Evolutionary conservation across 495 filamentous ascomycete genomes (phyloP).

Genomic region (Astrothelium macrocarpum): DNA sequence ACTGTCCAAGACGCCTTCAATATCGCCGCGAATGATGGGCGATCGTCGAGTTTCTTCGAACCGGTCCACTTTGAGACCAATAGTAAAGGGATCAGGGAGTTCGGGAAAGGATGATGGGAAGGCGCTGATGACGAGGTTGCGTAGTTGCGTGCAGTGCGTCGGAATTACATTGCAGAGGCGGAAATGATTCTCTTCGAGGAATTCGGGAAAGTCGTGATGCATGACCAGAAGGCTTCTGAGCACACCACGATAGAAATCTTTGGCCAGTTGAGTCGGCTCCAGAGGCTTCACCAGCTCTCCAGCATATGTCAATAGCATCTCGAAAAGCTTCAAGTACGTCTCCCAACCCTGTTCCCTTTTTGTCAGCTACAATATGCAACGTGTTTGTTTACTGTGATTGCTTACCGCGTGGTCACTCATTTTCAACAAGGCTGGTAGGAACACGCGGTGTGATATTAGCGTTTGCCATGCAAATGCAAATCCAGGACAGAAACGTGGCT

Average conservation of each 20-base stretch:
- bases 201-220: slow-evolving; percentile 91
- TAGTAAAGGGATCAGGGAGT: slow-evolving; percentile 70
- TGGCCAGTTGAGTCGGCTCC: slow-evolving; percentile 57
- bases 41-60: slow-evolving; percentile 65
- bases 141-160: slow-evolving; percentile 73
- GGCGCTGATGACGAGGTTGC: slow-evolving; percentile 80
- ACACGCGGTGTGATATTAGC: slow-evolving; percentile 73
- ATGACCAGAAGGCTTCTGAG: slow-evolving; percentile 75
- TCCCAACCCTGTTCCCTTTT: slow-evolving; percentile 52
- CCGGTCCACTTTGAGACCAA: slow-evolving; percentile 71
- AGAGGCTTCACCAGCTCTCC: slow-evolving; percentile 70
- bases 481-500: slow-evolving; percentile 64
- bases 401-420: slow-evolving; percentile 47
- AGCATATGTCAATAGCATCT: slow-evolving; percentile 62
- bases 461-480: slow-evolving; percentile 81
- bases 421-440: slow-evolving; percentile 71
- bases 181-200: slow-evolving; percentile 77
- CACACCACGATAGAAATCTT: slow-evolving; percentile 74
- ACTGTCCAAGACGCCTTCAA: slow-evolving; percentile 47
- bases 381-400: neutral
- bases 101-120: slow-evolving; percentile 66
- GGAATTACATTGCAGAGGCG: slow-evolving; percentile 80
- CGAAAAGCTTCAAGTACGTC: slow-evolving; percentile 63
- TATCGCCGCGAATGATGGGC: slow-evolving; percentile 53
- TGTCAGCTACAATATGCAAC: neutral